Base-by-base conservation (phyloP, 2,329 filamentous ascomycete species). In the Achaetomium macrosporum region DNA sequence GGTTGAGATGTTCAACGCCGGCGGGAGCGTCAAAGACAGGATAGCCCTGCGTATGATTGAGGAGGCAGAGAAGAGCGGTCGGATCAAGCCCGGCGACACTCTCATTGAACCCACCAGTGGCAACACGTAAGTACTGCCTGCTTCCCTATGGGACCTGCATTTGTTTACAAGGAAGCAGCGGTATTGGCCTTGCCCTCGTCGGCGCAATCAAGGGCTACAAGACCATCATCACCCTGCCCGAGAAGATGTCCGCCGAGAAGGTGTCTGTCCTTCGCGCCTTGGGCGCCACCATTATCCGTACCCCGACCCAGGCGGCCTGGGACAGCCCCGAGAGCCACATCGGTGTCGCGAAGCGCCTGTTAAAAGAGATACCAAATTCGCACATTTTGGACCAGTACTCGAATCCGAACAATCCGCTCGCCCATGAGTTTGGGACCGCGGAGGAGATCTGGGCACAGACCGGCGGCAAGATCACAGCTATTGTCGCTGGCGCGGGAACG, bases 201-300 rank as follows among this genome's bases (percentile, higher is more conserved):
- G 92, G 83, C 53, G 93, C 93, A 15, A 88, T 99, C 66, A 97
- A 96, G 76, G 92, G 91, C 61, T 99, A 97, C 79, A 92, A 92
- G 73, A 95, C 91, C 39, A 97, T 99, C 73, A 99, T 99, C 70
- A 99, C 93, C 11, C 82, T 99, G 42, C 93, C 93, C 47, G 93
- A 99, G 75, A 99, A 99, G 78, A 99, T 99, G 93, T 96, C 90
- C 1, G 88, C 90, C 44, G 93, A 99, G 73, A 99, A 99, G 73
- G 93, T 99, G 37, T 87, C 92, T 2, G 93, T 99, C 29, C 79
- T 99, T 57, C 88, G 90, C 63, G 92, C 93, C 30, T 81, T 99
- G 48, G 92, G 92, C 59, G 93, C 93, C 40, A 96, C 95, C 66
- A 97, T 99, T 71, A 96, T 99, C 69, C 86, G 93, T 50, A 99